Conservation (phyloP, 1,139 yeast species). For the Martiniozyma asiatica region DNA sequence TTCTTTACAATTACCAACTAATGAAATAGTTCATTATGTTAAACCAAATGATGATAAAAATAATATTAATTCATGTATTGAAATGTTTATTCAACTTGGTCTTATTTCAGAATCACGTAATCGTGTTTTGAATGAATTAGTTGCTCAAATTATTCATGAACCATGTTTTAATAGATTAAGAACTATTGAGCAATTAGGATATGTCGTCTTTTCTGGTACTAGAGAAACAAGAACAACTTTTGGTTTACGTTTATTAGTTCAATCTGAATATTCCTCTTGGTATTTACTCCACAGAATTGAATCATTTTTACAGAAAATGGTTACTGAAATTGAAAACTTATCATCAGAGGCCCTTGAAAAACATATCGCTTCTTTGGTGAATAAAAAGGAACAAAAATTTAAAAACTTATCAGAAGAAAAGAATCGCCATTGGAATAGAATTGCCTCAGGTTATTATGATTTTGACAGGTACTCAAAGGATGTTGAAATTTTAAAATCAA, state of each 20-base stretch:
- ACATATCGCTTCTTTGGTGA: conserved; percentile 57
- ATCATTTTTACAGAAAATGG: conserved; percentile 34
- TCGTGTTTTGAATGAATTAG: conserved; percentile 45
- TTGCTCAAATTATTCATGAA: conserved; percentile 65
- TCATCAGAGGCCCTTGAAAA: conserved; percentile 52
- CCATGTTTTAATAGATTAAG: conserved; percentile 84
- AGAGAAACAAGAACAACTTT: conserved; percentile 59
- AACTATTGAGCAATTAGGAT: conserved; percentile 86
- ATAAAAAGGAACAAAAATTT: conserved; percentile 55
- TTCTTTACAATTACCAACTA: conserved; percentile 36
- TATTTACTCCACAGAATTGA: conserved; percentile 72
- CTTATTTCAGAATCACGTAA: conserved; percentile 25
- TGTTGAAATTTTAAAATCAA: conserved; percentile 39
- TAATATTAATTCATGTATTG: conserved; percentile 78
- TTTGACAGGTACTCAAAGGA: conserved; percentile 48
- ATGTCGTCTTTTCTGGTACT: conserved; percentile 75
- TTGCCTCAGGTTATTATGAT: conserved; percentile 68
- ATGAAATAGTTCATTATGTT: conserved; percentile 37
- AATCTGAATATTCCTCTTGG: conserved; percentile 68
- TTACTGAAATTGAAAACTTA: conserved; percentile 9
- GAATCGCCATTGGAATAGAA: conserved; percentile 49
- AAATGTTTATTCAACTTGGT: conserved; percentile 63
- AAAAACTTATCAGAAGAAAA: conserved; percentile 75
- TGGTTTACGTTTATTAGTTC: conserved; percentile 72
- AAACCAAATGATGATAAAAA: conserved; percentile 46